Percentiles rank a stretch among this genome's conserved stretches.
These are phyloP conservation scores for Thelonectria olida DNA, from an alignment of 2,329 filamentous ascomycete genomes.

Conservation along the genomic window DNA sequence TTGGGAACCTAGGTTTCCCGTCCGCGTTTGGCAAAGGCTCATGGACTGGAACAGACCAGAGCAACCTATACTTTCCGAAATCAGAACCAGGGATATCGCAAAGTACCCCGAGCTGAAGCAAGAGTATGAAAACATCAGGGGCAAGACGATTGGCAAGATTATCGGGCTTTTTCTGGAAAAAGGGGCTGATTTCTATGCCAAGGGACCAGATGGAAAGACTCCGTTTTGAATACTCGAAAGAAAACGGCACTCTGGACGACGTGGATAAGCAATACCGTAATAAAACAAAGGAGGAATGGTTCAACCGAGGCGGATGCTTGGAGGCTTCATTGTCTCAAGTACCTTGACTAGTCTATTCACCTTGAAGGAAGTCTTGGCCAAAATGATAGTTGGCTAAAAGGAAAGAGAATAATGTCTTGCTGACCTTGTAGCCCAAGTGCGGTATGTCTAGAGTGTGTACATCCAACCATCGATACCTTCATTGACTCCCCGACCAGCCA, in stretches of 20 bases:
- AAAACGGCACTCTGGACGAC: too few relatives aligned
- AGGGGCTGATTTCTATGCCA: background rate
- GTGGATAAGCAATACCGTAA: too few relatives aligned
- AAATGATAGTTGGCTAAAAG: too few relatives aligned
- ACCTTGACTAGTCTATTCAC: too few relatives aligned
- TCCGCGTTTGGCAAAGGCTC: background rate
- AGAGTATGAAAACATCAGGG: background rate
- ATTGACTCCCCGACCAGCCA: background rate
- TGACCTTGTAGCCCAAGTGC: too few relatives aligned
- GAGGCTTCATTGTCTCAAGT: too few relatives aligned
- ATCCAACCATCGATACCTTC: conserved; percentile 12
- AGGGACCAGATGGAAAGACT: background rate
- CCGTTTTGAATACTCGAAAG: background rate
- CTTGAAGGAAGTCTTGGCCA: too few relatives aligned
- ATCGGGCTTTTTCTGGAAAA: background rate
- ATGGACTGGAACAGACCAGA: too few relatives aligned
- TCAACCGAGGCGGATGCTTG: too few relatives aligned
- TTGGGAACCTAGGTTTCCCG: background rate
- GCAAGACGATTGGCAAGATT: background rate
- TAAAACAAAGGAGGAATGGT: too few relatives aligned
- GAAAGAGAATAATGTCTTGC: too few relatives aligned
- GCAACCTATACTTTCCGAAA: too few relatives aligned
- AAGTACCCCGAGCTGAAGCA: background rate
- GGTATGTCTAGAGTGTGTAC: conserved; percentile 15
- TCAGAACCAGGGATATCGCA: background rate